Percentiles rank a stretch among this genome's conserved stretches.
Evolutionary conservation across 768 basidiomycete genomes (phyloP).

Genomic region (Tylopilus subfusipes): DNA sequence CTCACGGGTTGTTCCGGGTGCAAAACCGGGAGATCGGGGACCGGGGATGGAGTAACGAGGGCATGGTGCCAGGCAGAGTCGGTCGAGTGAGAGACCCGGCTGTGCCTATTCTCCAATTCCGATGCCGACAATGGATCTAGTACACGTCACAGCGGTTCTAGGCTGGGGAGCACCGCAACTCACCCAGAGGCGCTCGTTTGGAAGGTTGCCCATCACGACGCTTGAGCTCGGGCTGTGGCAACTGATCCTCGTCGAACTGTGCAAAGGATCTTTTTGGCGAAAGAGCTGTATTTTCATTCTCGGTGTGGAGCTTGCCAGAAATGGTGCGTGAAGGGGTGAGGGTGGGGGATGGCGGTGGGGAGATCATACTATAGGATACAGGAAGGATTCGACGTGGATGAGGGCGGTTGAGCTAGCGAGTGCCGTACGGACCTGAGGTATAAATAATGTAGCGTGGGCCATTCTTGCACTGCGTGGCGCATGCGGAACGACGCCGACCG

Average conservation of each 20-base stretch:
- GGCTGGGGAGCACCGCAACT: slow-evolving; percentile 10
- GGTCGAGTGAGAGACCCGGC: background rate
- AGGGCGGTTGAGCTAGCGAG: slow-evolving; percentile 3
- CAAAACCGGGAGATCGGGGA: slow-evolving; percentile 13
- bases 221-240: slow-evolving; percentile 15
- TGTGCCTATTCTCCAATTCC: slow-evolving; percentile 18
- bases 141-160: slow-evolving; percentile 1
- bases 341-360: slow-evolving; percentile 5
- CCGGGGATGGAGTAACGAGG: slow-evolving; percentile 3
- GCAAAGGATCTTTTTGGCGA: slow-evolving; percentile 22
- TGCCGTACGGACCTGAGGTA: slow-evolving; percentile 14
- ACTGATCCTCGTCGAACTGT: slow-evolving; percentile 16
- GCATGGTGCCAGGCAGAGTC: slow-evolving; percentile 8
- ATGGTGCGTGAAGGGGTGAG: slow-evolving; percentile 1
- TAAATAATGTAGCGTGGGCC: slow-evolving; percentile 26
- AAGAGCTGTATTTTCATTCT: slow-evolving; percentile 13
- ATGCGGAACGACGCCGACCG: slow-evolving; percentile 11
- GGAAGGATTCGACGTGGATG: background rate
- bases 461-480: slow-evolving; percentile 24
- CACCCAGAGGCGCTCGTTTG: slow-evolving; percentile 25
- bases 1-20: slow-evolving; percentile 10
- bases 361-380: slow-evolving; percentile 20
- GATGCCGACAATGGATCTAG: slow-evolving; percentile 29
- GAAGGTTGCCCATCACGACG: slow-evolving; percentile 9
- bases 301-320: background rate